Evolutionary conservation across 495 filamentous ascomycete genomes (phyloP), one percentile per base, ranked within the genome.

Genomic region (Friedmanniomyces endolithicus): DNA sequence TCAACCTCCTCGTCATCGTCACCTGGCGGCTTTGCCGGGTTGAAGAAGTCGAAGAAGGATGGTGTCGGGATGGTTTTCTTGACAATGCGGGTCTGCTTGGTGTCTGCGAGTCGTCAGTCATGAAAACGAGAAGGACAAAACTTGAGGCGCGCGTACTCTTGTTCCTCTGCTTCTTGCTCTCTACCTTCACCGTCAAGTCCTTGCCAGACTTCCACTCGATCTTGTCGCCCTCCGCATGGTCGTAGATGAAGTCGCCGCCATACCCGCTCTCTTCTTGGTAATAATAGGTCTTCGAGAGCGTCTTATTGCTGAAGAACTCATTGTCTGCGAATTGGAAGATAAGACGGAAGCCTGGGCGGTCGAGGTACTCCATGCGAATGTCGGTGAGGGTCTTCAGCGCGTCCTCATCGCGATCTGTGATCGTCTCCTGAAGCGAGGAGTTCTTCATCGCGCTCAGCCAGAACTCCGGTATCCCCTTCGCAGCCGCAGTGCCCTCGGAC

Each of bases 361-460:
- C 90, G 60, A 97, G 87, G 65, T 99, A 99, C 76, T 96, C 88
- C 88, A 97, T 94, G 61, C 90, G 88, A 68, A 99, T 90, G 67
- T 99, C 90, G 58, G 77, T 83, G n/a, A 99, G 78, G 59, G 80
- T 73, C 72, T 90, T 92, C 53, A 99, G 84, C 53, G 89, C 92
- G 55, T 78, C 81, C 77, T 97, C 94, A 64, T 99, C 94, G 41
- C 86, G 82, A 56, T 97, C 94, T 58, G 90, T 97, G 68, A 99
- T 95, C 80, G 95, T 90, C 72, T 97, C 94, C 33, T 90, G 88
- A 44, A 99, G 78, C 9, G 88, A 90, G 67, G 95, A 88, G 74
- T 97, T 99, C 78, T 99, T 99, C 92, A 99, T 97, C 58, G 94
- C 88, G 56, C 90, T 95, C 25, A 99, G 77, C 94, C 94, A 99